Evolutionary conservation across 495 filamentous ascomycete species (phyloP).

Genomic region (Trichocladium uniseriatum): DNA sequence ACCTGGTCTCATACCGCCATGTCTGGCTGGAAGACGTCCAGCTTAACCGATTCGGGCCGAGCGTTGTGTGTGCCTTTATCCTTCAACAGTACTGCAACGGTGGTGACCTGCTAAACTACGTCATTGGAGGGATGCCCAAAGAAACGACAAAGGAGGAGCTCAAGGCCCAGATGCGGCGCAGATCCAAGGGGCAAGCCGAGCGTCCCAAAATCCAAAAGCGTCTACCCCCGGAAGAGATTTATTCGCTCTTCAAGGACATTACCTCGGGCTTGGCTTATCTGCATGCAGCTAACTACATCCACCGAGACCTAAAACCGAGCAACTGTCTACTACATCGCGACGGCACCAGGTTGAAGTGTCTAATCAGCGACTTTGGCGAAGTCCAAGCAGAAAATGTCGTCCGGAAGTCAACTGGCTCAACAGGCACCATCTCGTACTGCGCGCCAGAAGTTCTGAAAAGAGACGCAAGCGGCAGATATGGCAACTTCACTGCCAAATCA

Average conservation of each 20-base stretch:
- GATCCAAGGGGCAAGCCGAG: slow-evolving; percentile 51
- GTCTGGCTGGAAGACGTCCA: slow-evolving; percentile 92
- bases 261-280: slow-evolving; percentile 84
- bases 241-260: slow-evolving; percentile 93
- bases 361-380: slow-evolving; percentile 97
- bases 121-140: slow-evolving; percentile 57
- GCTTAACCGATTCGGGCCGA: slow-evolving; percentile 76
- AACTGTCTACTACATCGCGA: slow-evolving; percentile 86
- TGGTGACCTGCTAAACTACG: slow-evolving; percentile 83
- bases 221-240: slow-evolving; percentile 82
- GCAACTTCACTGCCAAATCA: slow-evolving; percentile 90
- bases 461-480: slow-evolving; percentile 61
- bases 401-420: slow-evolving; percentile 82
- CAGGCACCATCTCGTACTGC: slow-evolving; percentile 95
- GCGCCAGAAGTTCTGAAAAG: slow-evolving; percentile 82
- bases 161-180: slow-evolving; percentile 75
- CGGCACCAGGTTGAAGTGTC: slow-evolving; percentile 57
- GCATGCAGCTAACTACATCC: slow-evolving; percentile 89
- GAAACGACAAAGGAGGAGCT: slow-evolving; percentile 64
- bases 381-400: slow-evolving; percentile 72
- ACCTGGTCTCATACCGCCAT: slow-evolving; percentile 93
- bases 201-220: slow-evolving; percentile 45
- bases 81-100: slow-evolving; percentile 95
- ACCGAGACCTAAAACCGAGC: slow-evolving; percentile 89
- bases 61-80: slow-evolving; percentile 91